Conservation (phyloP, 441 rosid genomes). For the Adansonia madagascariensis region DNA sequence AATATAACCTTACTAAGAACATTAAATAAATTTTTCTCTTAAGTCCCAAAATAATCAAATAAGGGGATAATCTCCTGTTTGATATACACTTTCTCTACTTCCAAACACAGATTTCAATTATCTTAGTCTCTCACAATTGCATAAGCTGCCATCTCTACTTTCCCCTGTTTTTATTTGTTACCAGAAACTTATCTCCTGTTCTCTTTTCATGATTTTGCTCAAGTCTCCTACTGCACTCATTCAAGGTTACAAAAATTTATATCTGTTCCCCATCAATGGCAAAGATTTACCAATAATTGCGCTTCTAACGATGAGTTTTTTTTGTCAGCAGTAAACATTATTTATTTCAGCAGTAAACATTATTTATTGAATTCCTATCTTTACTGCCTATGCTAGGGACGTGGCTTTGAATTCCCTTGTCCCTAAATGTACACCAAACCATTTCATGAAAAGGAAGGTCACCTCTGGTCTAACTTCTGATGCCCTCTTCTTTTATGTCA, state of each 20-base stretch:
- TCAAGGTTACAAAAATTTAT: background rate
- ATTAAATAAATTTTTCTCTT: background rate
- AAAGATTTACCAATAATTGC: background rate
- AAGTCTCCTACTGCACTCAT: background rate
- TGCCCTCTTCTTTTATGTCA: background rate
- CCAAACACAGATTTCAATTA: background rate
- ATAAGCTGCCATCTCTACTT: slow-evolving; percentile 5
- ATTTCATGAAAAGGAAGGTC: background rate
- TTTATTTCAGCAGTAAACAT: background rate
- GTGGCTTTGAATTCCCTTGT: background rate
- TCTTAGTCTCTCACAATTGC: background rate
- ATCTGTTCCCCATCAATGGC: background rate
- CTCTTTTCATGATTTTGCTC: background rate
- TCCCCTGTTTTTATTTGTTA: background rate
- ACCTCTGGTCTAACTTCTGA: background rate
- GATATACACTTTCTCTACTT: background rate
- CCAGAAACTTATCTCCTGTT: slow-evolving; percentile 4
- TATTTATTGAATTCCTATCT: background rate
- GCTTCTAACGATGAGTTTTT: background rate
- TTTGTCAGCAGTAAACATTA: no score
- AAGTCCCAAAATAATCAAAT: background rate
- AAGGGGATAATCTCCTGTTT: background rate
- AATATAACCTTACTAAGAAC: background rate
- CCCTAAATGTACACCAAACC: background rate
- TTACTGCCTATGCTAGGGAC: background rate